Conservation (phyloP, 108 stramenopile species). For the Poteriospumella lacustris region DNA sequence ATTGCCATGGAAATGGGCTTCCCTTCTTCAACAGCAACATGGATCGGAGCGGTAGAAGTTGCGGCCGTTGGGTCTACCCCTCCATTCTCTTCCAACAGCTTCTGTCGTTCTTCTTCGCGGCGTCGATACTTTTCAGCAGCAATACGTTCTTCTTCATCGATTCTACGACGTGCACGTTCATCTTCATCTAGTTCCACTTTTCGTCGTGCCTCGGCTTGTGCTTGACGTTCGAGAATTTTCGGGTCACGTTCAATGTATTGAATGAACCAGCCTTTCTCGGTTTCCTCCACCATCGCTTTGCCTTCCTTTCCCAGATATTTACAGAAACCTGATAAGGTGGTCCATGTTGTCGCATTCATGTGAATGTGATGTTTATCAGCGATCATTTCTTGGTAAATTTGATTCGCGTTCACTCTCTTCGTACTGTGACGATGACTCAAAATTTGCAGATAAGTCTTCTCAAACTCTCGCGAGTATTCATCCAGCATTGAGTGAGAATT, state of each 20-base stretch:
- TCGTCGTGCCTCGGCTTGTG: constrained; percentile 31
- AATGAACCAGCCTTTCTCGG: constrained; percentile 92
- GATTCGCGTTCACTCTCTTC: constrained; percentile 83
- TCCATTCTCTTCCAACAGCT: constrained; percentile 15
- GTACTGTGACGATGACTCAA: constrained; percentile 80
- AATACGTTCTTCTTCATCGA: not conserved
- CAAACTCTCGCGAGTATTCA: constrained; percentile 69
- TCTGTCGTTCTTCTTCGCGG: not conserved
- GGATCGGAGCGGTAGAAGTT: constrained; percentile 23
- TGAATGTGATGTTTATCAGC: constrained; percentile 87
- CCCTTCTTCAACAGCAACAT: constrained; percentile 13
- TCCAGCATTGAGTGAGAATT: constrained; percentile 73
- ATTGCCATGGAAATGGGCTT: constrained; percentile 30
- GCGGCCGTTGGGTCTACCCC: constrained; percentile 34
- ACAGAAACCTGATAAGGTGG: constrained; percentile 83
- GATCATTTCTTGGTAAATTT: constrained; percentile 97
- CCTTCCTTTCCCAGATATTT: constrained; percentile 92
- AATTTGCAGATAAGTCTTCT: constrained; percentile 72
- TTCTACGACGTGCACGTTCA: constrained; percentile 33
- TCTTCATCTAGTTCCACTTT: constrained; percentile 48
- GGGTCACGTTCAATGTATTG: constrained; percentile 89
- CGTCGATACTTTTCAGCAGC: not conserved
- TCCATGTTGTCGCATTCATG: constrained; percentile 97
- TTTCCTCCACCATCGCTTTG: constrained; percentile 83
- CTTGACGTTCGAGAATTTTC: constrained; percentile 40